Conservation (phyloP, 345 rosid species). For the Ceriops tagal region DNA sequence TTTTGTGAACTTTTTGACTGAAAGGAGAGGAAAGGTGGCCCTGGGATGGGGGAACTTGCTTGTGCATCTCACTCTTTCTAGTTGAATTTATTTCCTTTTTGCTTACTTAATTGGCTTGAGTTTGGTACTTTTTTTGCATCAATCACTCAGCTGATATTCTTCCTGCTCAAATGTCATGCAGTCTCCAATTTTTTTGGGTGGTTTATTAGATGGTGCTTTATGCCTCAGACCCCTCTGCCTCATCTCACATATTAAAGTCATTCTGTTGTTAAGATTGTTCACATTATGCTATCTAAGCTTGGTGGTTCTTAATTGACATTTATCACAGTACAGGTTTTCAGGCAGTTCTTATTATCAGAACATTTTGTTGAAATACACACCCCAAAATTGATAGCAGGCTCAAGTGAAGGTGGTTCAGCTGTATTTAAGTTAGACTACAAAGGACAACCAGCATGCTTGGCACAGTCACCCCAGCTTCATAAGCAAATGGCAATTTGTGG, state of each 20-base stretch:
- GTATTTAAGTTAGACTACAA: conserved; percentile 87
- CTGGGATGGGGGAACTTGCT: background rate
- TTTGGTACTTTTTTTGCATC: background rate
- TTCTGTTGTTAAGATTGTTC: no score
- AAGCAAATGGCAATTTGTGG: conserved; percentile 90
- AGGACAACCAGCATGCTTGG: conserved; percentile 83
- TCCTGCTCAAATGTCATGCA: background rate
- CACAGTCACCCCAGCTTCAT: conserved; percentile 95
- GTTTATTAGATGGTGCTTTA: background rate
- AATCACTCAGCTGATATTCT: background rate
- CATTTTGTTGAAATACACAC: conserved; percentile 78
- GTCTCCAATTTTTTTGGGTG: background rate
- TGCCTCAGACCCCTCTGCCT: background rate
- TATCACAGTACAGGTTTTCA: conserved; percentile 53
- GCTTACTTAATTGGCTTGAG: background rate
- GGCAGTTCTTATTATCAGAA: conserved; percentile 50
- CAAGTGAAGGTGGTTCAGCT: conserved; percentile 97
- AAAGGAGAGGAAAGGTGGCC: no score
- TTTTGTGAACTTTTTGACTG: no score
- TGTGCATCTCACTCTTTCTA: background rate
- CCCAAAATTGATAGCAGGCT: conserved; percentile 80
- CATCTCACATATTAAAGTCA: no score
- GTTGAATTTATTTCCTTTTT: background rate
- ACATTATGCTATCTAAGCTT: background rate
- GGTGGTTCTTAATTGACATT: background rate